phyloP scores from a whole-genome alignment of 2,329 filamentous ascomycete species.

The Hortaea werneckii region DNA sequence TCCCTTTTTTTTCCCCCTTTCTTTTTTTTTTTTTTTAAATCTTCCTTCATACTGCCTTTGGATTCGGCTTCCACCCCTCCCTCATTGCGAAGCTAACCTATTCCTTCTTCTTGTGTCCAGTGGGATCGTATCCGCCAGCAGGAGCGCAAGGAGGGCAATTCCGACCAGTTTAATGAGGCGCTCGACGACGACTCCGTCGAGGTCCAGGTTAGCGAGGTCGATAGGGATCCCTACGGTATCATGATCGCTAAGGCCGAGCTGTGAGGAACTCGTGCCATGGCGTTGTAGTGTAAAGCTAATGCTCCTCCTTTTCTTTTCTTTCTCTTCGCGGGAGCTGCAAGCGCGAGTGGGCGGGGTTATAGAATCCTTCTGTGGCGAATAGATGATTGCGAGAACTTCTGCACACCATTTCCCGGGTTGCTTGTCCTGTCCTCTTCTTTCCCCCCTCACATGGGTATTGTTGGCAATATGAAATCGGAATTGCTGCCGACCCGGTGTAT shows the following conservation, averaged over 20 bases:
- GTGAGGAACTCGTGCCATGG: background rate
- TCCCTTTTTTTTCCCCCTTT: background rate
- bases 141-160: slow-evolving; percentile 25
- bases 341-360: too few species aligned
- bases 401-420: too few species aligned
- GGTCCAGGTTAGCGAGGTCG: slow-evolving; percentile 66
- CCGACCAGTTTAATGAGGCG: slow-evolving; percentile 36
- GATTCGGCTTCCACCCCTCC: background rate
- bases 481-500: too few species aligned
- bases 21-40: background rate
- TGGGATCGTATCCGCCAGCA: slow-evolving; percentile 42
- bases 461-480: too few species aligned
- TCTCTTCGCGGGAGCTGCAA: too few species aligned
- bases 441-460: too few species aligned
- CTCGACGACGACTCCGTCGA: slow-evolving; percentile 45
- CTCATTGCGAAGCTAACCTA: background rate
- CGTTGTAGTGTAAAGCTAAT: background rate
- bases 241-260: slow-evolving; percentile 35
- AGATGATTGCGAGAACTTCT: too few species aligned
- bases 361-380: too few species aligned
- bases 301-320: too few species aligned
- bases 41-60: background rate
- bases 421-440: too few species aligned
- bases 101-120: slow-evolving; percentile 2
- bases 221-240: slow-evolving; percentile 83